Percentiles rank a stretch among this genome's conserved stretches.
phyloP scores from a whole-genome alignment of 306 rosid species.

The Acacia acuminata region DNA sequence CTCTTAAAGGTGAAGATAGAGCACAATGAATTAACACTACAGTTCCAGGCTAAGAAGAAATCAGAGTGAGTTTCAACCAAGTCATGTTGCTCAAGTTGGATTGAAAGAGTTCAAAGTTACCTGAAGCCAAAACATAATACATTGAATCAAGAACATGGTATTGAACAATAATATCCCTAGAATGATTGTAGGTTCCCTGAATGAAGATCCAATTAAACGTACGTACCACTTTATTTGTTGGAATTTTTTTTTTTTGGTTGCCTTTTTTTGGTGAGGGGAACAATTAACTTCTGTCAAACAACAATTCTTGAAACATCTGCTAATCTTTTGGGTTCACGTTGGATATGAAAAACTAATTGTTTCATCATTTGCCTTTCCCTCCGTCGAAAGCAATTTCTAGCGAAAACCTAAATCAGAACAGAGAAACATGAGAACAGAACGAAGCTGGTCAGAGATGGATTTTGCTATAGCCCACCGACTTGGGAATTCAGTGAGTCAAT shows the following conservation, averaged over 20 bases:
- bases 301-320: neutral
- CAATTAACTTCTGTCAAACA: neutral
- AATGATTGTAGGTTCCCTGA: neutral
- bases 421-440: too few species aligned
- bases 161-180: neutral
- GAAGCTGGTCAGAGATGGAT: too few species aligned
- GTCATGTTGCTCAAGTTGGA: neutral
- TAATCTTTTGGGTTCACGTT: too few species aligned
- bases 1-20: constrained; percentile 18
- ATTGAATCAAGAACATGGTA: neutral
- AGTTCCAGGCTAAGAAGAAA: constrained; percentile 8
- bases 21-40: constrained; percentile 19
- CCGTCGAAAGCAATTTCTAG: neutral
- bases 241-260: too few species aligned
- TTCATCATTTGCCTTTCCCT: neutral
- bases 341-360: too few species aligned
- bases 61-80: constrained; percentile 12
- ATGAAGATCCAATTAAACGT: neutral
- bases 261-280: neutral
- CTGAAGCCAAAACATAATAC: neutral
- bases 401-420: neutral
- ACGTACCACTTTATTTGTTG: neutral
- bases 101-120: constrained; percentile 2
- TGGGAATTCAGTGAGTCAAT: too few species aligned
- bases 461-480: too few species aligned